Evolutionary conservation across 2,329 filamentous ascomycete genomes (phyloP).

Genomic region (Monilinia aucupariae): DNA sequence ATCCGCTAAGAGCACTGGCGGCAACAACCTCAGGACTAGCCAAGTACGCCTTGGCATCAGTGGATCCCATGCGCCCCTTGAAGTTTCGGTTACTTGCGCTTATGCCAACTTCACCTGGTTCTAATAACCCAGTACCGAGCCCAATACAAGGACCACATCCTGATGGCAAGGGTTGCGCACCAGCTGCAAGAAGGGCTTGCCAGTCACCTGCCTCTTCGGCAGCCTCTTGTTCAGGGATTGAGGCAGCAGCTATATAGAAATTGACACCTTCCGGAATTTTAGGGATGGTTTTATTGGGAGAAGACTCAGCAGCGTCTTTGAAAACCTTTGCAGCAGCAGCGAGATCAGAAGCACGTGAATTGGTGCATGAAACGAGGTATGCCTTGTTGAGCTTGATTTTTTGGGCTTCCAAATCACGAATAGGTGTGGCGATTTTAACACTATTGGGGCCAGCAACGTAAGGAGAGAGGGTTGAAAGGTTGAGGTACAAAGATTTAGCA

Average conservation of each 20-base stretch:
- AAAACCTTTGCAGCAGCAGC: conserved; percentile 80
- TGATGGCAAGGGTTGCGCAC: conserved; percentile 64
- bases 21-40: conserved; percentile 88
- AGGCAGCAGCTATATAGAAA: conserved; percentile 88
- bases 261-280: conserved; percentile 72
- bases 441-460: conserved; percentile 86
- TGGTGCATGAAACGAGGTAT: conserved; percentile 88
- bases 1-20: conserved; percentile 71
- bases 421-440: conserved; percentile 77
- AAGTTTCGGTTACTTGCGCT: conserved; percentile 83
- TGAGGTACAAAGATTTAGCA: conserved; percentile 74
- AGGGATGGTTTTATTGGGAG: conserved; percentile 52
- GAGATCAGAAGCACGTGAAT: conserved; percentile 75
- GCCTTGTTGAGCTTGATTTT: conserved; percentile 77
- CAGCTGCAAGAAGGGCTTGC: conserved; percentile 75
- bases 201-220: conserved; percentile 81
- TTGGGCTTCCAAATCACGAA: conserved; percentile 65
- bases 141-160: conserved; percentile 86
- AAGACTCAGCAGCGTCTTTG: conserved; percentile 61
- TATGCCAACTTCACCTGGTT: conserved; percentile 83
- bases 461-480: conserved; percentile 77
- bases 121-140: conserved; percentile 67
- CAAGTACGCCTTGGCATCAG: conserved; percentile 76
- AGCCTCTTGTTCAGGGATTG: conserved; percentile 65
- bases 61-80: conserved; percentile 82